These are phyloP conservation scores for Endoconidiophora laricicola DNA, from an alignment of 2,329 filamentous ascomycete genomes.

Conservation along the genomic window DNA sequence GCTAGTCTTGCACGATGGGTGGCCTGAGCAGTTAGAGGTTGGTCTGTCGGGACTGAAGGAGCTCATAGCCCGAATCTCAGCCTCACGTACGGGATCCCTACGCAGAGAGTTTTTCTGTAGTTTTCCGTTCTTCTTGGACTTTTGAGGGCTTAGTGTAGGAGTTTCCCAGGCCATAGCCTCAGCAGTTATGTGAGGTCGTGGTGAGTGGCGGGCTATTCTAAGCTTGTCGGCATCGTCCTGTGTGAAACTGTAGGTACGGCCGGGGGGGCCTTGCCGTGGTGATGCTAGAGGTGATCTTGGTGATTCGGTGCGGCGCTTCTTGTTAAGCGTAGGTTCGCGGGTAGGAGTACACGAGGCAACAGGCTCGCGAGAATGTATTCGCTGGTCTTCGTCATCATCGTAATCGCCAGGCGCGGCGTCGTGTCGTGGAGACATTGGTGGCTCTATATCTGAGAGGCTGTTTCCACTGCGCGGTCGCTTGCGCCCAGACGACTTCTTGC, in stretches of 20 bases:
- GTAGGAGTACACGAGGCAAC: constrained; percentile 10
- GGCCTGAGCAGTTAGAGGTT: constrained; percentile 44
- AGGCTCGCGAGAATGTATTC: constrained; percentile 14
- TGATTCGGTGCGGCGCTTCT: constrained; percentile 30
- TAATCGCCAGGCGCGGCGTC: constrained; percentile 22
- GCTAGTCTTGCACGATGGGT: constrained; percentile 33
- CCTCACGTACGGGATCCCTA: constrained; percentile 56
- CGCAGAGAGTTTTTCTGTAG: constrained; percentile 2
- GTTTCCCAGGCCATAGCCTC: constrained; percentile 1
- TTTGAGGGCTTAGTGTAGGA: constrained; percentile 10
- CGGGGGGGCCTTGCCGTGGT: constrained; percentile 14
- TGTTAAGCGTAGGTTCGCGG: constrained; percentile 19
- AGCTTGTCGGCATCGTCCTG: constrained; percentile 40
- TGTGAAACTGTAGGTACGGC: constrained; percentile 44
- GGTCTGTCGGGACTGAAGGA: constrained; percentile 36
- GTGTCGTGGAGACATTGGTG: constrained; percentile 17
- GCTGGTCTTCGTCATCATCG: constrained; percentile 14
- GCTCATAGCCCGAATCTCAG: constrained; percentile 76
- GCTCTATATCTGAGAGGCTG: constrained; percentile 37
- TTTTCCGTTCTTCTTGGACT: constrained; percentile 7
- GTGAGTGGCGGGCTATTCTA: constrained; percentile 21
- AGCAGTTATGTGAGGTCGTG: background rate
- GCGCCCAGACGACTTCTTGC: constrained; percentile 30
- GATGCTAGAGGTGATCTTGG: constrained; percentile 24
- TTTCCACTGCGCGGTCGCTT: constrained; percentile 37